Evolutionary conservation across 2,329 filamentous ascomycete genomes (phyloP).

Genomic region (Diplodia seriata): DNA sequence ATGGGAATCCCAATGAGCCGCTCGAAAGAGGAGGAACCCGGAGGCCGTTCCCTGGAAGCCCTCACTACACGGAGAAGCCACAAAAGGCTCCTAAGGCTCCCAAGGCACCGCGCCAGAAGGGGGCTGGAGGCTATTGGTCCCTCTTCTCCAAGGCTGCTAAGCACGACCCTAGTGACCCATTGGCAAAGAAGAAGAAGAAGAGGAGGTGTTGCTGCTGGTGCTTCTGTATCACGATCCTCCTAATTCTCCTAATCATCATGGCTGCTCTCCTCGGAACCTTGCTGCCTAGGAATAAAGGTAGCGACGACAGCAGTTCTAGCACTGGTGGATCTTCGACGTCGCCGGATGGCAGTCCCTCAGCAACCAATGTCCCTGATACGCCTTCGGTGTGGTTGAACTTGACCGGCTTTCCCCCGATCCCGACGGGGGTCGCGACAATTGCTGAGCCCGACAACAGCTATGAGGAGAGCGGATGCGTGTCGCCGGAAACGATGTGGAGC

Average conservation of each 20-base stretch:
- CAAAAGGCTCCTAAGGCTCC: conserved; percentile 13
- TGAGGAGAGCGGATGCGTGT: conserved; percentile 72
- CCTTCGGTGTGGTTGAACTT: conserved; percentile 76
- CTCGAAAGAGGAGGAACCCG: conserved; percentile 22
- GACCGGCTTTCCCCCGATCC: conserved; percentile 85
- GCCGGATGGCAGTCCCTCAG: conserved; percentile 22
- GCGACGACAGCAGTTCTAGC: conserved; percentile 36
- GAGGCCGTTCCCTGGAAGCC: conserved; percentile 25
- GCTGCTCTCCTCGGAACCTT: conserved; percentile 50
- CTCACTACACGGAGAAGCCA: not conserved
- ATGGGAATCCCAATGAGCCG: not conserved
- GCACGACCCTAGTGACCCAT: conserved; percentile 35
- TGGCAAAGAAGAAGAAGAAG: conserved; percentile 41
- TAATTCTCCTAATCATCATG: conserved; percentile 47
- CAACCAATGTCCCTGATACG: conserved; percentile 33
- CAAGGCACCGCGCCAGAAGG: conserved; percentile 25
- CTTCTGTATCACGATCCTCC: conserved; percentile 45
- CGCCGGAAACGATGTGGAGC: conserved; percentile 80
- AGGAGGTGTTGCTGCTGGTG: conserved; percentile 43
- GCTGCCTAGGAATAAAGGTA: conserved; percentile 49
- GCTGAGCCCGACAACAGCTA: conserved; percentile 72
- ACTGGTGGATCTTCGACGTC: conserved; percentile 11
- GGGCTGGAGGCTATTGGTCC: conserved; percentile 31
- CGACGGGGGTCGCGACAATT: conserved; percentile 81
- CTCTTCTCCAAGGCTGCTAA: conserved; percentile 7